Base-by-base conservation (phyloP, 2,329 filamentous ascomycete genomes). In the Zarea fungicola region DNA sequence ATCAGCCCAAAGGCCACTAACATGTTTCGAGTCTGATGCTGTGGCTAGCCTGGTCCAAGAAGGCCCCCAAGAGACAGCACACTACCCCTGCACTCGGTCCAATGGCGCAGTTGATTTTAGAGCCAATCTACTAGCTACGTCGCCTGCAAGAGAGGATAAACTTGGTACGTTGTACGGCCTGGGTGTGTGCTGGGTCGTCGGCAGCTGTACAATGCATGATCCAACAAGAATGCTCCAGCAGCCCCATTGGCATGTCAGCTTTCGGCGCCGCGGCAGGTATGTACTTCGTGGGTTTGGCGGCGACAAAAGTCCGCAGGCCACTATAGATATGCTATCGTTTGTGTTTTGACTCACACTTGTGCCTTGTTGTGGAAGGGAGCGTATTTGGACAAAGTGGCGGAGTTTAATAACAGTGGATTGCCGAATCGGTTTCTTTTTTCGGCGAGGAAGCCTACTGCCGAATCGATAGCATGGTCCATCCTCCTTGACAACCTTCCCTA, bases 21-120 rank as follows among this genome's bases (percentile, higher is more conserved):
- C 45, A 48, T 48, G 45, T 48, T 48, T 41, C 45, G 37, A 48
- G 45, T 48, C 28, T 48, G 45, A 48, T 22, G 36, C 44, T 35
- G 35, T 48, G 44, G 36, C 32, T 36, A 36, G 25, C 35, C 42
- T 14, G 21, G 23, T 43, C 34, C 32, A 45, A 22, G 26, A 29
- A n/a, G 23, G 22, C 42, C 37, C 45, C 45, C 25, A n/a, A n/a
- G 31, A 37, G 13, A 31, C 18, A 46, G 28, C 18, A 18, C 16
- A 23, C 8, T 26, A 43, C 45, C 45, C 37, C 36, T 42, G 36
- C 26, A 16, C 45, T 42, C 28, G 45, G 36, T 37, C 39, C 45
- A 21, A 28, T 41, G 43, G 34, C 35, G 6, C 35, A 23, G 13
- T 47, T 47, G 25, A 40, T 25, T 39, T 18, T 18, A 25, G 37